Conservation (phyloP, 805 yeast species). For the Wickerhamomyces pijperi region DNA sequence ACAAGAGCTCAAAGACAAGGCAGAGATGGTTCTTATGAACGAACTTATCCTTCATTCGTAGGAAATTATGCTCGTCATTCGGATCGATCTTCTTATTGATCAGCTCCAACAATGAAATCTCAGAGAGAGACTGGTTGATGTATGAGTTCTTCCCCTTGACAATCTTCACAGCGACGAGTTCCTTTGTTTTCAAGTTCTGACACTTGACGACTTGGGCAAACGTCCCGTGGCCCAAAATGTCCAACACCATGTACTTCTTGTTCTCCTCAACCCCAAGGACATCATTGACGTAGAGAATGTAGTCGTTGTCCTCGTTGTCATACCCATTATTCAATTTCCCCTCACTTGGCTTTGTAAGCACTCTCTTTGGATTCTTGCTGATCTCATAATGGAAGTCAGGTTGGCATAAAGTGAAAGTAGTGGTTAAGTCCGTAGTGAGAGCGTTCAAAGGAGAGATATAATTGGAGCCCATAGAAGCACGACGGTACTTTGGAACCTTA, state of each 20-base stretch:
- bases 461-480: constrained; percentile 53
- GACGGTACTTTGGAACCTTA: constrained; percentile 54
- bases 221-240: constrained; percentile 90
- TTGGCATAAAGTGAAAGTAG: constrained; percentile 77
- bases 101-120: constrained; percentile 76
- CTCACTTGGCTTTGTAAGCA: constrained; percentile 84
- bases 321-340: constrained; percentile 70
- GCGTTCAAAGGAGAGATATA: constrained; percentile 75
- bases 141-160: constrained; percentile 88
- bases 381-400: constrained; percentile 76
- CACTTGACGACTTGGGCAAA: constrained; percentile 98
- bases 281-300: constrained; percentile 89
- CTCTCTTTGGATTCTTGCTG: constrained; percentile 82
- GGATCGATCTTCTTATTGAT: constrained; percentile 64
- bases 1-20: constrained; percentile 80
- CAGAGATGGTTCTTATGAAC: constrained; percentile 90
- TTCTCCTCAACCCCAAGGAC: constrained; percentile 80
- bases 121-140: constrained; percentile 83
- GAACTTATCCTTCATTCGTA: constrained; percentile 76
- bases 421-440: constrained; percentile 62
- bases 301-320: constrained; percentile 85
- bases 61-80: constrained; percentile 61
- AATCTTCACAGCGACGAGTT: constrained; percentile 88
- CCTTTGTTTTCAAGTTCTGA: constrained; percentile 54
- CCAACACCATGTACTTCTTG: constrained; percentile 78